Base-by-base conservation (phyloP, 208 protist genomes). In the Trypanosoma scelopori region DNA sequence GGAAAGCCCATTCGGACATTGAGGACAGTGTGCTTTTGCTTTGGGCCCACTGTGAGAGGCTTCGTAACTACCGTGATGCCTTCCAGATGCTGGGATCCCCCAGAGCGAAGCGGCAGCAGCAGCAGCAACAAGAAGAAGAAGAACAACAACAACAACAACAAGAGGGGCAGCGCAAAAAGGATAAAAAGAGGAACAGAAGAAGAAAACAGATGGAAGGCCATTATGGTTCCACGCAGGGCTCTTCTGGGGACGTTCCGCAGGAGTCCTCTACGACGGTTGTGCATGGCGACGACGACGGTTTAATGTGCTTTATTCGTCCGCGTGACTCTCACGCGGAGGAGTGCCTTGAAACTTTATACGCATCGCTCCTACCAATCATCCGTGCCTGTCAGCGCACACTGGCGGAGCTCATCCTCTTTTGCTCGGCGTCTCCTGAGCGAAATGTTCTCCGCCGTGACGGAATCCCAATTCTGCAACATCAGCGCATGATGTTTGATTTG, bases 401-500 rank as follows among this genome's bases (percentile, higher is more conserved):
- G 4, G 62, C 60, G 18, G 67, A 78, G 27, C 75, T 95, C 35
- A 87, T 92, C 45, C 30, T 55, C 52, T 92, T 93, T 75, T 93
- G 85, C 67, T 76, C 76, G 18, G 47, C 62, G 11, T 76, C 67
- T n/a, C 41, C 55, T 22, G 81, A 87, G 27, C 59, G 55, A 20
- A 76, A 85, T 72, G 74, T 80, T 41, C 63, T 95, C 51, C 64
- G 48, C 5, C 69, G 68, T 23, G 81, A 90, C 22, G 76, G 81
- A 6, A 69, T 91, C 30, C 82, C 85, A 16, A 82, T 84, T 69
- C 39, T 18, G 23, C 58, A 75, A 13, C 69, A 86, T 41, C 89
- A 95, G 75, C 55, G 76, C 9, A 84, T 89, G 72, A 78, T 94
- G 37, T 84, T 85, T 65, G 81, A 94, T 27, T 55, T 84, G 27